These are phyloP conservation scores for Vigna hirtella DNA, from an alignment of 306 rosid genomes.

Conservation along the genomic window DNA sequence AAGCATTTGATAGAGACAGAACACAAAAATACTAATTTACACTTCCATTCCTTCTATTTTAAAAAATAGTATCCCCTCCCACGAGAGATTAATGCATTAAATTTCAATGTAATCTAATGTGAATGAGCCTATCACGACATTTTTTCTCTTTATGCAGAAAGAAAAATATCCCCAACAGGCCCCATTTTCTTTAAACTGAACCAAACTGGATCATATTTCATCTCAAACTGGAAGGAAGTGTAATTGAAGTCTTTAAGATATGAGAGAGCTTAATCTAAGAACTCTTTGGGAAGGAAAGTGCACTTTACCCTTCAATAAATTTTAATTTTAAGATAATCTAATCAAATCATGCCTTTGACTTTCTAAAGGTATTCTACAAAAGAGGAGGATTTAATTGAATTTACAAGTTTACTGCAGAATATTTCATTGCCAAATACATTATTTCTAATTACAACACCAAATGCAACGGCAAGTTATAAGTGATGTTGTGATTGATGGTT, in stretches of 20 bases:
- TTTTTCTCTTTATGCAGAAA: not conserved
- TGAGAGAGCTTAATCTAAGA: not conserved
- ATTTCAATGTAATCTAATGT: not conserved
- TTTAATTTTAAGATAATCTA: conserved; percentile 32
- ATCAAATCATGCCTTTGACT: conserved; percentile 16
- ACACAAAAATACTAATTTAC: conserved; percentile 3
- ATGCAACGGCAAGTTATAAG: not conserved
- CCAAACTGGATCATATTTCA: not conserved
- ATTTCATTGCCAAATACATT: conserved; percentile 14
- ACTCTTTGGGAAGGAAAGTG: not conserved
- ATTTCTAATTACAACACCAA: not conserved
- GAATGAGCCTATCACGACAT: not conserved
- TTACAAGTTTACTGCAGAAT: conserved; percentile 9
- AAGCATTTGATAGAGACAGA: conserved; percentile 6
- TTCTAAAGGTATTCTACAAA: conserved; percentile 14
- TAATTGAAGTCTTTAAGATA: not conserved
- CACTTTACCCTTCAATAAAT: not conserved
- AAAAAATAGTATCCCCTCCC: not conserved
- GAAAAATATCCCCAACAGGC: not conserved
- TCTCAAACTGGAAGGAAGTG: not conserved
- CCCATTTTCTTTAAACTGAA: not conserved
- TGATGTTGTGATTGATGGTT: conserved; percentile 16
- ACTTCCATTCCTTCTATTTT: not conserved
- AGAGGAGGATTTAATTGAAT: not conserved
- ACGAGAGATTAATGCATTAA: not conserved